Base-by-base conservation (phyloP, 2,329 filamentous ascomycete species). In the Exophiala spinifera region DNA sequence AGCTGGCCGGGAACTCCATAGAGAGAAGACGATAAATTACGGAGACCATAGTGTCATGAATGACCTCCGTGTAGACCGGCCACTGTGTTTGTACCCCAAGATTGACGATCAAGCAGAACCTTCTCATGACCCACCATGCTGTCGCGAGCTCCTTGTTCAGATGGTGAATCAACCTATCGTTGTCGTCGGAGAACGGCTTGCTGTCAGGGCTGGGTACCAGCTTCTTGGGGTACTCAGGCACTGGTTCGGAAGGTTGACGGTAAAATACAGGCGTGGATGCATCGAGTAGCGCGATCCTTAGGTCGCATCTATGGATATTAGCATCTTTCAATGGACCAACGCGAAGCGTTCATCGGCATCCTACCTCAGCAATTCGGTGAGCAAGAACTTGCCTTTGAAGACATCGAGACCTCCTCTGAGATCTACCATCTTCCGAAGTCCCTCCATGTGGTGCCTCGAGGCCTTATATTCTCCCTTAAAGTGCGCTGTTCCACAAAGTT, bases 1-100 rank as follows among this genome's bases (percentile, higher is more conserved):
- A 67, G 8, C 59, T 60, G 1, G 21, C 8, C 8, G 61, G 52
- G 47, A 70, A 70, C 5, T 51, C 46, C 65, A 70, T 70, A 20
- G 64, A 46, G 13, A 76, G 60, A 1, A 77, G 65, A 2, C 68
- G 72, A 59, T 76, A 77, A 62, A 72, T 70, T 23, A 72, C 64
- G 13, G 73, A 69, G 1, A 63, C 58, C 70, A 75, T 74, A 17
- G 66, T 66, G 11, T 68, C 61, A 14, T 65, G 46, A 5, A 69
- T 51, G 2, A 60, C 56, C 39, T 62, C 47, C 21, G 56, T 56
- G 1, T 61, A 42, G 10, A 71, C 56, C n/a, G 50, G 53, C 13
- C 56, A 61, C 13, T 60, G 40, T 7, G 59, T 55, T 25, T 62
- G 48, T 5, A 56, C 57, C 1, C 64, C 64, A 8, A 66, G 52